A percentile compares a stretch with the other conserved stretches of the same genome.
These are phyloP conservation scores for Imleria badia DNA, from an alignment of 768 basidiomycete genomes.

Conservation along the genomic window DNA sequence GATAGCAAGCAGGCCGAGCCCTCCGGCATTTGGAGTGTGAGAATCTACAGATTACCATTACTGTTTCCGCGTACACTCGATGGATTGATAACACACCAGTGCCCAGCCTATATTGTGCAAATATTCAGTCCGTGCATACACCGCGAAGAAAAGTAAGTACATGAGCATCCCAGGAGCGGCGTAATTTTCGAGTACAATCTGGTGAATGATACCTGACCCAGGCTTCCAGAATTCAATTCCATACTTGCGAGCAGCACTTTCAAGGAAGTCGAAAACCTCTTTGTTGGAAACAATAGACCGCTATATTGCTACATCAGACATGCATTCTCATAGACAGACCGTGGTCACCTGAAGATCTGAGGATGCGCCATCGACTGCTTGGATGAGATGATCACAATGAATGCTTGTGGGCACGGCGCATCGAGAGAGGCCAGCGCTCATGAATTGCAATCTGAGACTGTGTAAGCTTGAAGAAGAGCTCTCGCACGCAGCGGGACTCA, in stretches of 20 bases:
- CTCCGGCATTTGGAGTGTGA: conserved; percentile 98
- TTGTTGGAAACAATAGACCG: conserved; percentile 84
- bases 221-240: conserved; percentile 99
- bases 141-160: conserved; percentile 40
- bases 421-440: conserved; percentile 86
- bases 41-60: conserved; percentile 58
- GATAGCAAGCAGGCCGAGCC: conserved; percentile 93
- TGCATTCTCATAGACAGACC: not conserved
- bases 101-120: conserved; percentile 58
- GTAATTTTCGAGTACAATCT: conserved; percentile 97
- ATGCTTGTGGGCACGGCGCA: conserved; percentile 90
- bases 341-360: conserved; percentile 71
- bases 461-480: conserved; percentile 5
- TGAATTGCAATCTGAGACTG: conserved; percentile 80
- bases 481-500: conserved; percentile 35
- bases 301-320: conserved; percentile 36
- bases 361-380: conserved; percentile 86
- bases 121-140: conserved; percentile 1
- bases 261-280: conserved; percentile 97
- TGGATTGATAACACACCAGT: conserved; percentile 53
- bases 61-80: not conserved
- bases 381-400: conserved; percentile 98
- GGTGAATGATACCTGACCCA: conserved; percentile 90
- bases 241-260: conserved; percentile 87
- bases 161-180: conserved; percentile 94